Base-by-base conservation (phyloP, 2,329 filamentous ascomycete genomes). In the Dactylellina parvicollis region DNA sequence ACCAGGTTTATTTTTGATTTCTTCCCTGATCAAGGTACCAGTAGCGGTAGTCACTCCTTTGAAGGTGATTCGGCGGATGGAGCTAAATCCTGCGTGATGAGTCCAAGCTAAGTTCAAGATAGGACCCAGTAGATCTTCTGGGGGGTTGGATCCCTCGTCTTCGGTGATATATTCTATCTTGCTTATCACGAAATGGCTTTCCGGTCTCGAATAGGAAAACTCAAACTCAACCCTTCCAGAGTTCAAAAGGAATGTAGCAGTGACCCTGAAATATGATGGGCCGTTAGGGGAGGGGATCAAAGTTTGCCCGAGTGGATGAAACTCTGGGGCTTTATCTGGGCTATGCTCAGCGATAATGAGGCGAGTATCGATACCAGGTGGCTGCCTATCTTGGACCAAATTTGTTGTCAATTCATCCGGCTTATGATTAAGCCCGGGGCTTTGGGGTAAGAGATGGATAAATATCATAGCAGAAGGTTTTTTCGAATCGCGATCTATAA, bases 111-210 rank as follows among this genome's bases (percentile, higher is more conserved):
- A 57, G 26, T 57, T 47, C 12, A 56, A 26, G 12, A 66, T 49
- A 34, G 22, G 22, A n/a, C 84, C 7, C 83, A 88, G 77, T 82
- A 92, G 28, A 0, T 36, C 38, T 16, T 18, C 30, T 26, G n/a
- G 10, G 24, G 26, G 24, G 18, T 52, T 22, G 16, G 3, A 10
- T 7, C 5, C 16, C n/a, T 44, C 28, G 4, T 18, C 5, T 40
- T 42, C 36, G 8, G 34, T 28, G n/a, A 42, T 9, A 14, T 18
- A 24, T 9, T 22, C 54, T 8, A 46, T 28, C 0, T 18, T n/a
- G 26, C 12, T 24, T 24, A 64, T 12, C 1, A 64, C 16, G 2
- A 64, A 18, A 47, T 64, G 36, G 4, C n/a, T 22, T 54, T 64
- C 47, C 14, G 55, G 2, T 34, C 14, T 34, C n/a, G 59, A 64